These are phyloP conservation scores for Rasamsonia emersonii DNA, from an alignment of 2,329 filamentous ascomycete genomes.

Conservation along the genomic window DNA sequence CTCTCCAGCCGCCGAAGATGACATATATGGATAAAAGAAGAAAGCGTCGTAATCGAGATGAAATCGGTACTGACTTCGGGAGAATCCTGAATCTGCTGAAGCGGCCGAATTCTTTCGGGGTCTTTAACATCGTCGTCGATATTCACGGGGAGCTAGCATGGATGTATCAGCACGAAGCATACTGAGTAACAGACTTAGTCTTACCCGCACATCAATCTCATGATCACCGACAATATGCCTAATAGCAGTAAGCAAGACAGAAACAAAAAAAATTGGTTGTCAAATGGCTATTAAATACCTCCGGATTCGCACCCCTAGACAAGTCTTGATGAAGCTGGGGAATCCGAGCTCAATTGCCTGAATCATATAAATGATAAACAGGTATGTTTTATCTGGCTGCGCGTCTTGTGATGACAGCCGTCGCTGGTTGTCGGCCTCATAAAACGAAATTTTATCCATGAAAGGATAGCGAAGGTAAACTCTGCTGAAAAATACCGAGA, in stretches of 20 bases:
- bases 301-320: background rate
- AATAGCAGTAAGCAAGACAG: background rate
- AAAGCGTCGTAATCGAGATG: background rate
- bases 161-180: background rate
- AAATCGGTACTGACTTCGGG: background rate
- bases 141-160: background rate
- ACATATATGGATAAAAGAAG: slow-evolving; percentile 1
- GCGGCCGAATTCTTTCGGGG: too few relatives aligned
- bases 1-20: slow-evolving; percentile 2
- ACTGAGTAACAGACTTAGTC: background rate
- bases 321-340: background rate
- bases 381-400: background rate
- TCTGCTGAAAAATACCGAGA: background rate
- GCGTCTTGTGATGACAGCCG: background rate
- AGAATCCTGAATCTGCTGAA: background rate
- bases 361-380: background rate
- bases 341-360: background rate
- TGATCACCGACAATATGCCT: slow-evolving; percentile 1
- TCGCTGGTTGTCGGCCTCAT: background rate
- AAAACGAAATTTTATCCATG: background rate
- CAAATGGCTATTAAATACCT: background rate
- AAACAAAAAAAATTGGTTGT: too few relatives aligned
- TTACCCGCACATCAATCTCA: slow-evolving; percentile 2
- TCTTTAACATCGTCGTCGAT: background rate
- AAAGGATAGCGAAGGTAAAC: slow-evolving; percentile 1